Conservation (phyloP, 805 yeast genomes). For the Yarrowia alimentaria region DNA sequence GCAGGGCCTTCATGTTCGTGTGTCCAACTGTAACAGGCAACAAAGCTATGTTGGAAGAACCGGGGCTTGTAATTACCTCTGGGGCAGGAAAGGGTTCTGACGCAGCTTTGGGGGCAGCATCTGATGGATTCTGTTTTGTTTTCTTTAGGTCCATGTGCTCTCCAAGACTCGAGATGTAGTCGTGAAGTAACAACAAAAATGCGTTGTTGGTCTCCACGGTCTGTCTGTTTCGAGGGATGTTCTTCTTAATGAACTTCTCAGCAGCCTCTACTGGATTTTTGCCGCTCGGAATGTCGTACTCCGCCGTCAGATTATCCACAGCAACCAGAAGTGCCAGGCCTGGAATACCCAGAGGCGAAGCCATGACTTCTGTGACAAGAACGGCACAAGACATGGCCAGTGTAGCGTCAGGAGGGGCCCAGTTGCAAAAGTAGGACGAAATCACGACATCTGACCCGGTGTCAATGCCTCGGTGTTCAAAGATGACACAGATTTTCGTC, state of each 20-base stretch:
- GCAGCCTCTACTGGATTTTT: neutral
- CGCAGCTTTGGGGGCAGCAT: too few relatives aligned
- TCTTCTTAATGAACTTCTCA: neutral
- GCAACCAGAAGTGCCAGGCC: conserved; percentile 11
- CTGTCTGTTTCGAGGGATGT: conserved; percentile 10
- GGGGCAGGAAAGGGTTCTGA: too few relatives aligned
- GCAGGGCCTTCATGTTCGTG: too few relatives aligned
- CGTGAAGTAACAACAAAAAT: too few relatives aligned
- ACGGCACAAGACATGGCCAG: conserved; percentile 4
- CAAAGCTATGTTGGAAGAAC: too few relatives aligned
- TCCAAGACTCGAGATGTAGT: conserved; percentile 1
- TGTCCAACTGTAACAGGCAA: too few relatives aligned
- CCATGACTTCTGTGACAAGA: conserved; percentile 3
- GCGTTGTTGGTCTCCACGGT: conserved; percentile 5
- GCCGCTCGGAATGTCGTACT: neutral
- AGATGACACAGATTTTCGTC: neutral
- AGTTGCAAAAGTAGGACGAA: conserved; percentile 4
- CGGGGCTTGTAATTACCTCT: too few relatives aligned
- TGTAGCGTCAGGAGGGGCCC: neutral
- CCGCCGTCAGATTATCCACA: neutral
- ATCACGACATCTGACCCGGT: conserved; percentile 1
- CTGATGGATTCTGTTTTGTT: too few relatives aligned
- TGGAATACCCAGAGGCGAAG: conserved; percentile 11
- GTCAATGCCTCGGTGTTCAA: conserved; percentile 3
- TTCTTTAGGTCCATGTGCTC: too few relatives aligned